phyloP scores from a whole-genome alignment of 192 early-diverging fungal genomes.

The Podila epicladia region DNA sequence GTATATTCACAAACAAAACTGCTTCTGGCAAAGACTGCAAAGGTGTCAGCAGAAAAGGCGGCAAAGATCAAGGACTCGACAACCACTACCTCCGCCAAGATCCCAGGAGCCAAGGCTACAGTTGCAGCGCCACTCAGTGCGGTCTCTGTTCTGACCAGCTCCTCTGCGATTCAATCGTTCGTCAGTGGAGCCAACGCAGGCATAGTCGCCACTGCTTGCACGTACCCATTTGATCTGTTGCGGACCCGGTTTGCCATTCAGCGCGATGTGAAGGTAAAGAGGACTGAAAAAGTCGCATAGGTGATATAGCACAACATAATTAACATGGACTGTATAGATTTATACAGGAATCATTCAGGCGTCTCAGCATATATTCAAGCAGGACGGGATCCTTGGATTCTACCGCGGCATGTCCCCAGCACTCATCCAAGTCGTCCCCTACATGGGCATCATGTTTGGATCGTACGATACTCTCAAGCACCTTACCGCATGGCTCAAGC shows the following conservation, averaged over 20 bases:
- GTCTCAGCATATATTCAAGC: slow-evolving; percentile 65
- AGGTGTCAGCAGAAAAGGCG: slow-evolving; percentile 6
- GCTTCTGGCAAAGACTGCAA: slow-evolving; percentile 36
- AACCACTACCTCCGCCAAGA: background rate
- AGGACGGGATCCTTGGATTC: slow-evolving; percentile 86
- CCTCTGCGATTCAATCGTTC: slow-evolving; percentile 63
- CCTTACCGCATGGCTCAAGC: slow-evolving; percentile 46
- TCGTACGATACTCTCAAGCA: slow-evolving; percentile 72
- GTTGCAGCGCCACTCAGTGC: background rate
- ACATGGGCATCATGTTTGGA: slow-evolving; percentile 94
- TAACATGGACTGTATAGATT: slow-evolving; percentile 32
- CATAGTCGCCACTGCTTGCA: slow-evolving; percentile 76
- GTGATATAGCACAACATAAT: too few relatives aligned
- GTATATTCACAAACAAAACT: slow-evolving; percentile 70
- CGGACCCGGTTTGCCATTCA: slow-evolving; percentile 95
- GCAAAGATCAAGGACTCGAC: background rate
- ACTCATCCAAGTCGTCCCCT: slow-evolving; percentile 90
- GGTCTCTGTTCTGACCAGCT: slow-evolving; percentile 30
- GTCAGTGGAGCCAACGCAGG: slow-evolving; percentile 82
- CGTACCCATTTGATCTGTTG: slow-evolving; percentile 96
- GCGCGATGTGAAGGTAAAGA: slow-evolving; percentile 59
- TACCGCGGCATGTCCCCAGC: slow-evolving; percentile 88
- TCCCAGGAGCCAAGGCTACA: background rate
- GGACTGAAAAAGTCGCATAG: too few relatives aligned
- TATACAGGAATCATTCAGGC: slow-evolving; percentile 76